Conservation (phyloP, 2,329 filamentous ascomycete species). For the Pseudogymnoascus sp. region DNA sequence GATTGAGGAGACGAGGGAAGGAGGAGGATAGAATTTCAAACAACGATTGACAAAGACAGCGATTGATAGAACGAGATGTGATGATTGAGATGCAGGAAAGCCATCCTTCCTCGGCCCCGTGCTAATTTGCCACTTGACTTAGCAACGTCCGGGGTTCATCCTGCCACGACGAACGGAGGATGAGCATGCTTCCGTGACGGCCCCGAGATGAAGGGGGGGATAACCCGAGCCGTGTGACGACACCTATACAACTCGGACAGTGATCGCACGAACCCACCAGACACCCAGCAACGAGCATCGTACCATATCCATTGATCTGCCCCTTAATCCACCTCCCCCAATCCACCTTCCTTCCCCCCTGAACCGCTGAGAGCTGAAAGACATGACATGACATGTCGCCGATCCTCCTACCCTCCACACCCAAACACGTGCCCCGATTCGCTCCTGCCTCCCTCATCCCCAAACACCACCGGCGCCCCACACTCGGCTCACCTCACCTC, state of each 20-base stretch:
- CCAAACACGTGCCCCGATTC: neutral
- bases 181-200: neutral
- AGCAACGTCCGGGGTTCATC: neutral
- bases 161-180: neutral
- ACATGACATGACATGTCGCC: neutral
- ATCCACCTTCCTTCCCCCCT: neutral
- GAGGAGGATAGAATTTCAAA: neutral
- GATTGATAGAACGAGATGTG: neutral
- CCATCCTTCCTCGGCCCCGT: neutral
- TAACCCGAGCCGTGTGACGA: neutral
- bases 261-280: neutral
- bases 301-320: neutral
- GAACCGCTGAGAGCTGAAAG: neutral
- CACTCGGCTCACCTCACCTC: neutral
- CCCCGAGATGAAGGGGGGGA: neutral
- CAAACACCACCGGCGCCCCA: neutral
- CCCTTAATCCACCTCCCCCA: neutral
- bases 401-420: neutral
- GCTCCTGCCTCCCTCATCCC: neutral
- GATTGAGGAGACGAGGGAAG: neutral
- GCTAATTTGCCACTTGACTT: neutral
- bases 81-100: conserved; percentile 1
- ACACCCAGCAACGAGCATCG: neutral
- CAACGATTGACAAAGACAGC: neutral
- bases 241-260: neutral